A percentile compares a stretch with the other conserved stretches of the same genome.
Conservation (phyloP, 768 basidiomycete genomes). For the Pisolithus orientalis region DNA sequence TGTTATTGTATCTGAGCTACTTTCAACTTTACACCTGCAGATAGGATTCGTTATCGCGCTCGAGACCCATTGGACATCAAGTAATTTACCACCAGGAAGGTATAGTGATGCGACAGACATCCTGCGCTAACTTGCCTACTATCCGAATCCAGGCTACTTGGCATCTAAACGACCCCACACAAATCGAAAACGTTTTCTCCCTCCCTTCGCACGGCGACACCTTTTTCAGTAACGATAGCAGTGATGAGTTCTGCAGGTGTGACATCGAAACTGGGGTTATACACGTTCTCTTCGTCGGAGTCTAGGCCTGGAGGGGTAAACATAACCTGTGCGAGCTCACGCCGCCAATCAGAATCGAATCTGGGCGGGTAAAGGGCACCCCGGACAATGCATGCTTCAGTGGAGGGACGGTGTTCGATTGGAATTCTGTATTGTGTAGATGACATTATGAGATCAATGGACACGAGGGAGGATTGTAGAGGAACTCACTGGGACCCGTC, state of each 20-base stretch:
- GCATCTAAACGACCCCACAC: constrained; percentile 16
- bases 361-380: constrained; percentile 64
- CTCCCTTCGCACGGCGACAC: constrained; percentile 70
- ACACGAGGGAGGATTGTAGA: not conserved
- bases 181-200: constrained; percentile 61
- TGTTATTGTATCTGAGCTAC: no score
- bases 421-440: constrained; percentile 50
- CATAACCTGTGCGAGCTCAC: constrained; percentile 73
- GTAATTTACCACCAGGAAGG: no score
- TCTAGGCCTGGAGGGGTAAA: constrained; percentile 66
- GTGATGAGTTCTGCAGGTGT: constrained; percentile 91
- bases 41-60: no score
- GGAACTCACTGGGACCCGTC: constrained; percentile 54
- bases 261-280: constrained; percentile 96
- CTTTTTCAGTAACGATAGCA: constrained; percentile 94
- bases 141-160: no score
- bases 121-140: no score
- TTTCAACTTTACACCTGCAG: no score
- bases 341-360: constrained; percentile 33
- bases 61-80: no score
- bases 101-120: no score
- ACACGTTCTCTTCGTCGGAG: constrained; percentile 35
- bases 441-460: not conserved
- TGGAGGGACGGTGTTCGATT: constrained; percentile 84
- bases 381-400: constrained; percentile 86